Conservation (phyloP, 148 eudicot genomes). For the Simmondsia chinensis region DNA sequence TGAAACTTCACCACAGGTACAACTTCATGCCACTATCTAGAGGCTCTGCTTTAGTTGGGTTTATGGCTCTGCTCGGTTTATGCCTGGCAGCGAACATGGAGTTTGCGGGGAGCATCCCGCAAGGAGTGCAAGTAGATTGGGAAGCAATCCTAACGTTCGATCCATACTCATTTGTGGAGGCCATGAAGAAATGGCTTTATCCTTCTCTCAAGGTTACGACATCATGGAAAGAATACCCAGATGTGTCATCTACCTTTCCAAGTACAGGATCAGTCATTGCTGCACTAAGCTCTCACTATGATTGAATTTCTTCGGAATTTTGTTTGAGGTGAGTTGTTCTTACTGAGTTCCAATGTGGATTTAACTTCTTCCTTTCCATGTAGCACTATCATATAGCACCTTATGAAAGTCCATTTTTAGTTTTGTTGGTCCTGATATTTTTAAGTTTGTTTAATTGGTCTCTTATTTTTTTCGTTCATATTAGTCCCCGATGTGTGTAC, state of each 20-base stretch:
- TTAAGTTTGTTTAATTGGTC: no score
- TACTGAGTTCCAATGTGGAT: no score
- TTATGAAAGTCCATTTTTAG: no score
- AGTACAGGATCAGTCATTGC: conserved; percentile 87
- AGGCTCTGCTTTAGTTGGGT: conserved; percentile 84
- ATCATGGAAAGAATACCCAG: conserved; percentile 87
- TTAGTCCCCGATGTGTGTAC: no score
- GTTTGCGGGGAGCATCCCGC: conserved; percentile 85
- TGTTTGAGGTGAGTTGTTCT: no score
- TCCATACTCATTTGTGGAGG: conserved; percentile 54
- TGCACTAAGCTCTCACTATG: conserved; percentile 79
- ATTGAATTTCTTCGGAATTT: no score
- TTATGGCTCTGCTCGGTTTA: conserved; percentile 78
- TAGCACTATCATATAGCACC: no score
- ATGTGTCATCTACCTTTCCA: conserved; percentile 73
- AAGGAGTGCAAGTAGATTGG: conserved; percentile 91
- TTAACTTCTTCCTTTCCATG: no score
- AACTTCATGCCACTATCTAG: conserved; percentile 94
- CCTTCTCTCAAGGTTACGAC: conserved; percentile 72
- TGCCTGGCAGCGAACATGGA: conserved; percentile 97
- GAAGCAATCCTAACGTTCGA: conserved; percentile 73
- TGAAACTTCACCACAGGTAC: conserved; percentile 42
- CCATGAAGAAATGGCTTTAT: conserved; percentile 82
- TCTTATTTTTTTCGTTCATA: no score
- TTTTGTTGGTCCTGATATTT: no score